Base-by-base conservation (phyloP, 768 basidiomycete genomes). In the Mycena vulgaris region DNA sequence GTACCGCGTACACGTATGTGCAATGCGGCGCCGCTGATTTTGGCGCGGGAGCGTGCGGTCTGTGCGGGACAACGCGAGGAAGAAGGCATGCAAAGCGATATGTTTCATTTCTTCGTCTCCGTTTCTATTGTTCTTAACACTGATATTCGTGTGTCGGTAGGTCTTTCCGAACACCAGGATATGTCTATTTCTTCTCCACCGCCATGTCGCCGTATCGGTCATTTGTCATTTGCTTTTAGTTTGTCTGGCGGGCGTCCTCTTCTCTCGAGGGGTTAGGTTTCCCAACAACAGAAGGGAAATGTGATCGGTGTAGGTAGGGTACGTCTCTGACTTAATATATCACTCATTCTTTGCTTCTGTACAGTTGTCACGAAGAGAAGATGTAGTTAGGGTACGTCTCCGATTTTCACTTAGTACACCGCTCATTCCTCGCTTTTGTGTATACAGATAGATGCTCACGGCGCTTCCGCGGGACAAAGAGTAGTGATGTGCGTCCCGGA, bases 101-200 rank as follows among this genome's bases (percentile, higher is more conserved):
- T 51, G 48, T 51, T 51, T 51, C 48, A 51, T 51, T 27, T 51
- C 48, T 51, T 51, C 48, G 27, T 51, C 48, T 51, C 48, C 27
- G 48, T 51, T 51, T 27, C 48, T 27, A 14, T 51, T 51, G 48
- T 51, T 51, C 48, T 51, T 51, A 28, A 51, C 48, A 27, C 48
- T 51, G 48, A 51, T 30, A 51, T 51, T 51, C 48, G 27, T 51
- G 48, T 51, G 48, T 51, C 48, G 27, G 48, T 51, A 51, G 48
- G 48, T 51, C 27, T 51, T 51, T 51, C 48, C 27, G 27, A 51
- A 51, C 27, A 51, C 48, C 16, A 28, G 48, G 48, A 11, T 51
- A 51, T 51, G 27, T 28, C 48, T 51, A 51, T 51, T 51, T 51
- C 48, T 51, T 28, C 48, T 51, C 45, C 45, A 47, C n/a, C 45